Percentiles rank a stretch among this genome's conserved stretches.
phyloP scores from a whole-genome alignment of 1,284 basidiomycete genomes.

The Trichosporon coremiiforme region DNA sequence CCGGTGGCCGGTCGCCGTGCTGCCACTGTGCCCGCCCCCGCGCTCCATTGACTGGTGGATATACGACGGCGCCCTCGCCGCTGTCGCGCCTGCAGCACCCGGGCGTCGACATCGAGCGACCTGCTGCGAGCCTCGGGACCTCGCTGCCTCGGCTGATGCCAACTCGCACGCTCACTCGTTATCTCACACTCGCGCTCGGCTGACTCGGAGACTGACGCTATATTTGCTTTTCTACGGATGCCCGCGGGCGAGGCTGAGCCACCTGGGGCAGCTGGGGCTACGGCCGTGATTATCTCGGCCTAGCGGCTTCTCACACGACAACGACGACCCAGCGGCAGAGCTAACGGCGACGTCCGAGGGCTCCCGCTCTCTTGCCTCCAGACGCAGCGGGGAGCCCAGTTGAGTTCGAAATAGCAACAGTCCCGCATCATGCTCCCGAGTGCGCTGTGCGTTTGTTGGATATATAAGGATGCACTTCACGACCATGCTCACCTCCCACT shows the following conservation, averaged over 20 bases:
- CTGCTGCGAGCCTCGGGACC: background rate
- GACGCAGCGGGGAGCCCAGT: background rate
- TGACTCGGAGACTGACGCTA: background rate
- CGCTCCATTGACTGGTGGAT: background rate
- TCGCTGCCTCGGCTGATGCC: background rate
- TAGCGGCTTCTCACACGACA: background rate
- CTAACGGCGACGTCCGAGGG: background rate
- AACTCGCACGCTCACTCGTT: background rate
- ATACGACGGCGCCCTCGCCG: background rate
- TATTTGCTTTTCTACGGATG: background rate
- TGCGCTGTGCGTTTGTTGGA: background rate
- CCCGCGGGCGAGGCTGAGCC: background rate
- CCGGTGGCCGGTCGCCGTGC: too few relatives aligned
- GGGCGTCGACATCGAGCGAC: background rate
- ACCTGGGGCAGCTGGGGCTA: background rate
- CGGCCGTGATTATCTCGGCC: background rate
- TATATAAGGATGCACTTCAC: background rate
- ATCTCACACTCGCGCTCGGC: background rate
- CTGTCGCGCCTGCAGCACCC: background rate
- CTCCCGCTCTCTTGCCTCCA: background rate
- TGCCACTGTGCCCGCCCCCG: too few relatives aligned
- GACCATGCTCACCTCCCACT: background rate
- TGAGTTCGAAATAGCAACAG: background rate
- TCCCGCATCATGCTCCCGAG: background rate
- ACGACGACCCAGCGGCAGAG: background rate